Conservation (phyloP, 1,284 basidiomycete genomes). For the Boletus sp. region DNA sequence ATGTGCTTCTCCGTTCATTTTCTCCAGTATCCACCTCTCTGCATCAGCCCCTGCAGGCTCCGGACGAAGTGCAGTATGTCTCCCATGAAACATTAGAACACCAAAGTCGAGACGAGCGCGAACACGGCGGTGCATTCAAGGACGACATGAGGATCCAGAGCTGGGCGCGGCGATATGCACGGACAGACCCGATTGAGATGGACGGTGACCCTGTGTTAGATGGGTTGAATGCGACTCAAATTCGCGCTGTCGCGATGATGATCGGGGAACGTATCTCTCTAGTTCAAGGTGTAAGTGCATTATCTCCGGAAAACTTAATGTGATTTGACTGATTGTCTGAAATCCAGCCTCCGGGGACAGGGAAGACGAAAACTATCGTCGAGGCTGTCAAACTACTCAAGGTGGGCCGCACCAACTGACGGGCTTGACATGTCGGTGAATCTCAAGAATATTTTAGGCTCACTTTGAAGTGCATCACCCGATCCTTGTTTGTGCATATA, state of each 20-base stretch:
- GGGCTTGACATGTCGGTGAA: neutral
- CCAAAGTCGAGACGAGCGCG: slow-evolving; percentile 23
- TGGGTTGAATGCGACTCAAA: slow-evolving; percentile 76
- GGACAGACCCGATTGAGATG: slow-evolving; percentile 60
- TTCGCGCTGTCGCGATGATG: slow-evolving; percentile 84
- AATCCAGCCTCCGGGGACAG: slow-evolving; percentile 87
- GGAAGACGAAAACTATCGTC: slow-evolving; percentile 92
- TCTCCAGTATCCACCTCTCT: slow-evolving; percentile 30
- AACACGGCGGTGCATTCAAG: slow-evolving; percentile 54
- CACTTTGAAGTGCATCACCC: slow-evolving; percentile 85
- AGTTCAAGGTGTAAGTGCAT: slow-evolving; percentile 76
- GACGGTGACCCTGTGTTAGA: slow-evolving; percentile 78
- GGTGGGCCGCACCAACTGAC: slow-evolving; percentile 34
- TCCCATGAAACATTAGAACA: slow-evolving; percentile 38
- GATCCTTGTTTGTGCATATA: slow-evolving; percentile 87
- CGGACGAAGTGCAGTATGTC: slow-evolving; percentile 39
- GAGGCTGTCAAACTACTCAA: slow-evolving; percentile 84
- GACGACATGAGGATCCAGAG: slow-evolving; percentile 71
- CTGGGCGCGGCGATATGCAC: slow-evolving; percentile 70
- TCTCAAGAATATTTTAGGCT: slow-evolving; percentile 35
- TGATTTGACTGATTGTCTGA: slow-evolving; percentile 1
- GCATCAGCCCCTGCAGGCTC: slow-evolving; percentile 33
- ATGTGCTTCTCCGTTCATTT: slow-evolving; percentile 62
- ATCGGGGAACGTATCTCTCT: slow-evolving; percentile 76
- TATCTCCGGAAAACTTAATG: neutral